phyloP scores from a whole-genome alignment of 1,139 yeast genomes.

The Suhomyces maxii region DNA sequence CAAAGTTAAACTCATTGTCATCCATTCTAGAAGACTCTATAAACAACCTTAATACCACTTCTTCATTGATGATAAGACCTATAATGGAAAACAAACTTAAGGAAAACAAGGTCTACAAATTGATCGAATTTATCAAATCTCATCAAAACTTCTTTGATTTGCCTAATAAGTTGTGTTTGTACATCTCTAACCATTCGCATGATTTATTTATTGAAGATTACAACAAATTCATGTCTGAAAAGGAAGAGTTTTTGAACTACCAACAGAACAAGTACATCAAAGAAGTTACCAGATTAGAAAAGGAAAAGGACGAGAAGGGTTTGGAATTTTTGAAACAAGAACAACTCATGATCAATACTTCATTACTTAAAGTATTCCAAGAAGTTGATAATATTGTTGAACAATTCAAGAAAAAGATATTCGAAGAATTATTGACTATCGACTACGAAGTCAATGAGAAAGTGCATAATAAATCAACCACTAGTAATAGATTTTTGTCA shows the following conservation, averaged over 20 bases:
- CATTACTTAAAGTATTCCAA: conserved; percentile 52
- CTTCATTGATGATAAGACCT: conserved; percentile 73
- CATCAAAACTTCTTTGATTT: conserved; percentile 70
- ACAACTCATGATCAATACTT: conserved; percentile 32
- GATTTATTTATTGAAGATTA: conserved; percentile 72
- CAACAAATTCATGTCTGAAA: conserved; percentile 49
- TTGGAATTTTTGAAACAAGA: conserved; percentile 23
- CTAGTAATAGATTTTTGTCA: conserved; percentile 44
- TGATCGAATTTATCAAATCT: conserved; percentile 62
- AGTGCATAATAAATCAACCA: not conserved
- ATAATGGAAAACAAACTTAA: conserved; percentile 63
- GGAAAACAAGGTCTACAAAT: conserved; percentile 57
- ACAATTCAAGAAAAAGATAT: conserved; percentile 61
- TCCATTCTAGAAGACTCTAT: conserved; percentile 47
- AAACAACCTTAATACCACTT: conserved; percentile 53
- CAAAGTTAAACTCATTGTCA: conserved; percentile 25
- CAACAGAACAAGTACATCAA: conserved; percentile 19
- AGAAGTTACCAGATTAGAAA: conserved; percentile 15
- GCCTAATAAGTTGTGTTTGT: conserved; percentile 59
- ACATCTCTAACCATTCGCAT: conserved; percentile 62
- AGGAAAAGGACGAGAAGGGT: conserved; percentile 17
- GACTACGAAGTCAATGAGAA: conserved; percentile 33
- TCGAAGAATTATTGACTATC: conserved; percentile 54
- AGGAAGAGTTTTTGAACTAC: conserved; percentile 17
- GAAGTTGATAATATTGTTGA: conserved; percentile 67